These are phyloP conservation scores for Crithidia expoeki DNA, from an alignment of 208 protist species.

Conservation along the genomic window DNA sequence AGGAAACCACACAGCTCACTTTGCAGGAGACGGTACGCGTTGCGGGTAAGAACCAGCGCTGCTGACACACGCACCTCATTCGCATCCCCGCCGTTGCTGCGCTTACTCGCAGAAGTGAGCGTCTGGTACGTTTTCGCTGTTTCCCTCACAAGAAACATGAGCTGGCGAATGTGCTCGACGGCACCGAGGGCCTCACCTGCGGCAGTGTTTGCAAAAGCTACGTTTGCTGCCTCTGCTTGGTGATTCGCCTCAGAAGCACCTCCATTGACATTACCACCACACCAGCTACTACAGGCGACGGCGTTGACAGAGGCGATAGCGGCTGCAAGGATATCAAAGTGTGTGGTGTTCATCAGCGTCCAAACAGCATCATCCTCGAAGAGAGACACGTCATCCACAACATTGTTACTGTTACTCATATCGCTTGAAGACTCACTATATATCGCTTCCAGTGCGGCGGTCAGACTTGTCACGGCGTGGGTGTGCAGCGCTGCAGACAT, in stretches of 20 bases:
- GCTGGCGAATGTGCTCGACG: constrained; percentile 15
- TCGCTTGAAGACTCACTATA: not conserved
- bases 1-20: constrained; percentile 56
- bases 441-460: constrained; percentile 6
- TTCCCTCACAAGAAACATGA: constrained; percentile 19
- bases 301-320: constrained; percentile 18
- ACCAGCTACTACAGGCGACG: constrained; percentile 15
- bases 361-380: constrained; percentile 1
- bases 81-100: constrained; percentile 1
- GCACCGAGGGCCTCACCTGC: constrained; percentile 17
- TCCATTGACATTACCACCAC: not conserved
- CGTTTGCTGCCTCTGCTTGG: not conserved
- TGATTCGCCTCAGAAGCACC: not conserved
- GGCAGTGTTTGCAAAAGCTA: not conserved
- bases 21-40: constrained; percentile 62
- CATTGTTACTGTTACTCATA: not conserved
- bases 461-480: constrained; percentile 19
- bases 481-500: constrained; percentile 25
- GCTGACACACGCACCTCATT: constrained; percentile 31
- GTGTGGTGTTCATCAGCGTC: constrained; percentile 19
- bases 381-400: not conserved
- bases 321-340: constrained; percentile 29
- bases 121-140: not conserved
- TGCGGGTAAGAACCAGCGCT: constrained; percentile 53
- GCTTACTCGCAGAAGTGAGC: not conserved